phyloP scores from a whole-genome alignment of 805 yeast genomes.

The Candida namnaoensis region DNA sequence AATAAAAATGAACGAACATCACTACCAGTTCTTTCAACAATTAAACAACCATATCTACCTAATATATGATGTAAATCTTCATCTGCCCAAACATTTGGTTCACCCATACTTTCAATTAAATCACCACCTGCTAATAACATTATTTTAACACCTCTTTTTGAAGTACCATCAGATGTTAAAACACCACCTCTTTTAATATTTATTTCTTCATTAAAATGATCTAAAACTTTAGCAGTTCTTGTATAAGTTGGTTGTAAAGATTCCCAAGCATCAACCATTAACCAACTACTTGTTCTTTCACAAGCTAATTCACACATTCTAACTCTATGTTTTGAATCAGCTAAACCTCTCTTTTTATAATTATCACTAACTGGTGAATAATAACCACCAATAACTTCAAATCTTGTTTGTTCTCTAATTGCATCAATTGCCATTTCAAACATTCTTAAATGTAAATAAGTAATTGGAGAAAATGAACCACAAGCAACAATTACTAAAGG shows the following conservation, averaged over 20 bases:
- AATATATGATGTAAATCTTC: slow-evolving; percentile 89
- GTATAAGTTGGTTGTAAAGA: slow-evolving; percentile 85
- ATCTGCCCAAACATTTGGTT: slow-evolving; percentile 98
- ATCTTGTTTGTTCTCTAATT: slow-evolving; percentile 82
- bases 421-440: slow-evolving; percentile 98
- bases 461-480: slow-evolving; percentile 94
- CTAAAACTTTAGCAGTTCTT: slow-evolving; percentile 90
- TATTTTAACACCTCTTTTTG: slow-evolving; percentile 79
- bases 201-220: slow-evolving; percentile 93
- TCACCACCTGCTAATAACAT: slow-evolving; percentile 98
- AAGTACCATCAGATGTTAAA: slow-evolving; percentile 44
- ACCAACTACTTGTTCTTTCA: slow-evolving; percentile 93
- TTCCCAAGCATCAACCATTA: slow-evolving; percentile 99
- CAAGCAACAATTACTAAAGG: slow-evolving; percentile 96
- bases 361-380: slow-evolving; percentile 93
- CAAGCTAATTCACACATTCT: slow-evolving; percentile 98
- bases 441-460: slow-evolving; percentile 92
- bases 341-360: slow-evolving; percentile 88
- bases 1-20: slow-evolving; percentile 90
- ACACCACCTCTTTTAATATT: slow-evolving; percentile 88
- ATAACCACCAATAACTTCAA: slow-evolving; percentile 94
- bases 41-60: slow-evolving; percentile 93
- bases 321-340: slow-evolving; percentile 82
- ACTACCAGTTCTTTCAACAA: slow-evolving; percentile 93
- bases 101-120: slow-evolving; percentile 98